These are phyloP conservation scores for Hippophae gyantsensis DNA, from an alignment of 306 rosid species.

Conservation along the genomic window DNA sequence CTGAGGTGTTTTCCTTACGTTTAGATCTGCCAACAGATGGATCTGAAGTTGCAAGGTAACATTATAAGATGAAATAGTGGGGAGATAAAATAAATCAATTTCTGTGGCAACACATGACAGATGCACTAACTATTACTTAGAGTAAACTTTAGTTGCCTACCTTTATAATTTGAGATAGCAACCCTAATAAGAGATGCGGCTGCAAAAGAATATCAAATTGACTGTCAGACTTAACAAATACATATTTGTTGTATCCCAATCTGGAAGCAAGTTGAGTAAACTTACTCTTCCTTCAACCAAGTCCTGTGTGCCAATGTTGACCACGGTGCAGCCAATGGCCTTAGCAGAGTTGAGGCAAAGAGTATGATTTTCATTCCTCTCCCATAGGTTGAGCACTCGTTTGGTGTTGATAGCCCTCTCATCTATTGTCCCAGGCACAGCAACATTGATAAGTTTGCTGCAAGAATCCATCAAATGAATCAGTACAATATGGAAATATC, in stretches of 20 bases:
- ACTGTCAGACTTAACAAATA: constrained; percentile 2
- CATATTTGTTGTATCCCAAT: background rate
- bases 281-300: constrained; percentile 91
- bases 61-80: constrained; percentile 9
- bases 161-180: constrained; percentile 96
- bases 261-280: constrained; percentile 6
- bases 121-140: background rate
- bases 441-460: constrained; percentile 98
- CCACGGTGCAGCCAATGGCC: constrained; percentile 99
- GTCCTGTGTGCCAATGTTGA: constrained; percentile 88
- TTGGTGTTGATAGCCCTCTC: constrained; percentile 88
- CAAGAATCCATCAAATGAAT: constrained; percentile 26
- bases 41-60: constrained; percentile 48
- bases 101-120: constrained; percentile 10
- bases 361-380: constrained; percentile 91
- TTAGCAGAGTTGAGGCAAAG: constrained; percentile 97
- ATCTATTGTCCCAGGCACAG: constrained; percentile 96
- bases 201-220: constrained; percentile 41
- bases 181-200: constrained; percentile 87
- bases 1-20: constrained; percentile 92
- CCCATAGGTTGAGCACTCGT: constrained; percentile 66
- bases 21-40: constrained; percentile 91
- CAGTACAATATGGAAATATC: constrained; percentile 8
- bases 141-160: constrained; percentile 31
- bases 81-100: constrained; percentile 13